These are phyloP conservation scores for Leccinum sublutescens DNA, from an alignment of 768 basidiomycete genomes.

Conservation along the genomic window DNA sequence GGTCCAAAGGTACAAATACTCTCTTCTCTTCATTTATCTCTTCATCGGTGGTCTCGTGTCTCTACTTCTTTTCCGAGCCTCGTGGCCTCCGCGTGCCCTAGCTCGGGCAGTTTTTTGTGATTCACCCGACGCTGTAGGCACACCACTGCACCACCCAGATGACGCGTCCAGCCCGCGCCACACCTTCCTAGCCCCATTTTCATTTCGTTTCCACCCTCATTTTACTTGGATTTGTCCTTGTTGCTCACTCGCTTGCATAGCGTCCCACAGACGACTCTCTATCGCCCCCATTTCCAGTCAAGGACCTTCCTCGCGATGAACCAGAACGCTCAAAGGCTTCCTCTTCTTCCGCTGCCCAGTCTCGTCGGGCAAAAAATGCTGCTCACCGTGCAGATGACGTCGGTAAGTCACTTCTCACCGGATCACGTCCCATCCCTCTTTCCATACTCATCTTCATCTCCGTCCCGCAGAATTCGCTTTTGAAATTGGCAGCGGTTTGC, in stretches of 20 bases:
- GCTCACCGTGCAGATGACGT: conserved; percentile 88
- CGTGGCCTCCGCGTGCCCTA: conserved; percentile 14
- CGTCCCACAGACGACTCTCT: conserved; percentile 45
- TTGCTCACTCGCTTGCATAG: conserved; percentile 29
- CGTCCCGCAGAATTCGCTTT: conserved; percentile 84
- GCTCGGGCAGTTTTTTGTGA: background rate
- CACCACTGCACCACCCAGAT: background rate
- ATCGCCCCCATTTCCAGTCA: conserved; percentile 44
- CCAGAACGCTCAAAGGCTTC: conserved; percentile 57
- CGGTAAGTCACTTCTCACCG: conserved; percentile 48
- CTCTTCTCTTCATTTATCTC: conserved; percentile 1
- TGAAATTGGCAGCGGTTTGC: conserved; percentile 90
- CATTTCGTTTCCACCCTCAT: background rate
- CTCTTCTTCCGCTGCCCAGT: conserved; percentile 79
- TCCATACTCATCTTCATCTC: conserved; percentile 15
- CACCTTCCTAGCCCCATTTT: conserved; percentile 2
- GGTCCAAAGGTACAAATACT: conserved; percentile 53
- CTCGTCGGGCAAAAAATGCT: conserved; percentile 87
- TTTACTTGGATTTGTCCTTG: background rate
- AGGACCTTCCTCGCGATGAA: conserved; percentile 60
- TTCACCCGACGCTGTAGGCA: background rate
- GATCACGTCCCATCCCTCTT: conserved; percentile 3
- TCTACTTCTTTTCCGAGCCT: conserved; percentile 7
- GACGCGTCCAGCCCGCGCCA: conserved; percentile 1
- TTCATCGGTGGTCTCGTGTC: background rate